Evolutionary conservation across 208 protist genomes (phyloP).

Genomic region (Leishmania guyanensis): DNA sequence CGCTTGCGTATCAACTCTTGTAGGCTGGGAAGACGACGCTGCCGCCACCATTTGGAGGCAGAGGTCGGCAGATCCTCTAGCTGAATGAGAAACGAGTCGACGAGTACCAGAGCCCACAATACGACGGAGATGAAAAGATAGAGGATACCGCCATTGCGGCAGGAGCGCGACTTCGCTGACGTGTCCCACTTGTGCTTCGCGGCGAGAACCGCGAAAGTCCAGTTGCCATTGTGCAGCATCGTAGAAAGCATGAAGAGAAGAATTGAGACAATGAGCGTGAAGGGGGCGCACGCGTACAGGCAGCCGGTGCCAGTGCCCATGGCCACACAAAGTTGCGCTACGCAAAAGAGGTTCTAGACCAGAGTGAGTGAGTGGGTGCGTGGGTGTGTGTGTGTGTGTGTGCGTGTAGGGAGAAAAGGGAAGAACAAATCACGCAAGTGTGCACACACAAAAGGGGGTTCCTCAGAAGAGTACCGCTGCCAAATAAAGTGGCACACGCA

Average conservation of each 20-base stretch:
- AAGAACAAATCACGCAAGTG: neutral
- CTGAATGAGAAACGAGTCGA: conserved; percentile 25
- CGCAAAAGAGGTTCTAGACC: neutral
- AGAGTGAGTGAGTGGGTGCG: neutral
- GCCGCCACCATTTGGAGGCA: conserved; percentile 12
- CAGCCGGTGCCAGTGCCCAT: conserved; percentile 26
- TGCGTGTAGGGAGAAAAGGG: neutral
- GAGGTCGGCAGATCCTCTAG: conserved; percentile 13
- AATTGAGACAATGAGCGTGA: conserved; percentile 40
- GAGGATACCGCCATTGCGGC: conserved; percentile 44
- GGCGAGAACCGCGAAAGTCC: conserved; percentile 62
- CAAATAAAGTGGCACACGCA: too few relatives aligned
- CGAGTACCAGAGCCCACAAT: conserved; percentile 32
- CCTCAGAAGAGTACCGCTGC: neutral
- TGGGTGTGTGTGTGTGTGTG: neutral
- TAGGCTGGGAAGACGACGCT: conserved; percentile 21
- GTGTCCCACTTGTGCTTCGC: conserved; percentile 54
- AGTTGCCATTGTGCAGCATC: conserved; percentile 44
- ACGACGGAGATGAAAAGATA: conserved; percentile 45
- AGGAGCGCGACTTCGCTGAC: conserved; percentile 44
- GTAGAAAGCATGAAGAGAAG: conserved; percentile 45
- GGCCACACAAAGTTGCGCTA: neutral
- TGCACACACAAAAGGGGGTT: neutral
- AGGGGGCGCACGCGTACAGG: conserved; percentile 42
- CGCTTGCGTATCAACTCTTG: conserved; percentile 20